Base-by-base conservation (phyloP, 768 basidiomycete species). In the Mycena albidolilacea region DNA sequence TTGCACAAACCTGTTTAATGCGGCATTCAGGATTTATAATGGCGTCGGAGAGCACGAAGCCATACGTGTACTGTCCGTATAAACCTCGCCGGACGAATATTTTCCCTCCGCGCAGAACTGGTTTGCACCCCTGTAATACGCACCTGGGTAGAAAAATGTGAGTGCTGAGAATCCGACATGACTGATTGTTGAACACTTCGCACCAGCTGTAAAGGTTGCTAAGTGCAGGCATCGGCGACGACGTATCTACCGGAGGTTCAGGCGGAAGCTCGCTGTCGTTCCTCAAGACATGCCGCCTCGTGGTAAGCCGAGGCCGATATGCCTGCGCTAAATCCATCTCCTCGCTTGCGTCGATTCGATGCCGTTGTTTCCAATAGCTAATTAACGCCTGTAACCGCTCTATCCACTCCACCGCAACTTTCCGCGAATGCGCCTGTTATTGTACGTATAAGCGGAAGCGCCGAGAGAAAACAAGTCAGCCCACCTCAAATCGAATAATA, bases 361-460 rank as follows among this genome's bases (percentile, higher is more conserved):
- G 93, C 23, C 92, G 88, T 58, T 89, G 86, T 66, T 88, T 91
- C 97, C 97, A 98, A 79, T 96, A 98, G 5, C 84, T 80, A 50
- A 92, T 82, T 43, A 97, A 86, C 37, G 88, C 88, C 19, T 89
- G 89, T 5, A 98, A 87, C 50, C 91, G 88, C 62, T 90, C 87
- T 61, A 98, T 90, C 97, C 97, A 98, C 78, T 98, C 96, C 62
- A 91, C 79, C 0, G 94, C 94, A 57, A 92, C 86, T 41, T 79
- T 83, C 67, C 89, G 84, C 30, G 91, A 91, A 84, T 92, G 84
- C 46, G 91, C 86, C 95, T 97, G 35, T 48, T 21, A 52, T 46
- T 15, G 60, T 60, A 43, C 37, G 8, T 43, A 21, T 48, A 57
- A 75, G 21, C 44, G 48, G 64, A 23, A 50, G 39, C 11, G 30